Evolutionary conservation across 1,139 yeast species (phyloP).

Genomic region (Cylindricascospora bacillispora): DNA sequence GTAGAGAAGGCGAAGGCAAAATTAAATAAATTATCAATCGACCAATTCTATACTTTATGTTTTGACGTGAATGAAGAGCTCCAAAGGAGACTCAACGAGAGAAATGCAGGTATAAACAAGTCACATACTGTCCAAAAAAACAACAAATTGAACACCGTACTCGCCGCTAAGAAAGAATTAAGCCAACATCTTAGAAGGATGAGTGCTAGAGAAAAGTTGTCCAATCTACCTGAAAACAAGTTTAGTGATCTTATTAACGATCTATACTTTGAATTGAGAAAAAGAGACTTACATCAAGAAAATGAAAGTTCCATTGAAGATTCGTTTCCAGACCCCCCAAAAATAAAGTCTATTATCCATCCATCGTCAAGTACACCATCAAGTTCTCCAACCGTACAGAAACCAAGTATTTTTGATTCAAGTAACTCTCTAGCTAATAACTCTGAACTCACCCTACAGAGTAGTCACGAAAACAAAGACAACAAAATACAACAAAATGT

Average conservation of each 20-base stretch:
- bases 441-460: too few species aligned
- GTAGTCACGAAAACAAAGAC: too few species aligned
- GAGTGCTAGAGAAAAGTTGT: conserved; percentile 1
- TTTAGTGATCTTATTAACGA: conserved; percentile 1
- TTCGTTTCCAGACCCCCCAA: too few species aligned
- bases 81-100: conserved; percentile 48
- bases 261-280: not conserved
- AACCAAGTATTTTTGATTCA: too few species aligned
- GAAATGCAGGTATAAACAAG: too few species aligned
- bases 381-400: too few species aligned
- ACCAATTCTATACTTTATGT: conserved; percentile 79
- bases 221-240: not conserved
- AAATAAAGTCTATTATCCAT: too few species aligned
- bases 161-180: conserved; percentile 48
- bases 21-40: conserved; percentile 57
- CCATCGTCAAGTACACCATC: too few species aligned
- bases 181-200: conserved; percentile 12
- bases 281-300: conserved; percentile 3
- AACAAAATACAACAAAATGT: too few species aligned
- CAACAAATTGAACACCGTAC: conserved; percentile 27
- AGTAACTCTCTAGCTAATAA: too few species aligned
- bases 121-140: conserved; percentile 33
- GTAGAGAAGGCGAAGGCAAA: conserved; percentile 64
- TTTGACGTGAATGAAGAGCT: conserved; percentile 91
- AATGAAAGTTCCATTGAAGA: not conserved